phyloP scores from a whole-genome alignment of 345 rosid genomes.

The Lepidium sativum region DNA sequence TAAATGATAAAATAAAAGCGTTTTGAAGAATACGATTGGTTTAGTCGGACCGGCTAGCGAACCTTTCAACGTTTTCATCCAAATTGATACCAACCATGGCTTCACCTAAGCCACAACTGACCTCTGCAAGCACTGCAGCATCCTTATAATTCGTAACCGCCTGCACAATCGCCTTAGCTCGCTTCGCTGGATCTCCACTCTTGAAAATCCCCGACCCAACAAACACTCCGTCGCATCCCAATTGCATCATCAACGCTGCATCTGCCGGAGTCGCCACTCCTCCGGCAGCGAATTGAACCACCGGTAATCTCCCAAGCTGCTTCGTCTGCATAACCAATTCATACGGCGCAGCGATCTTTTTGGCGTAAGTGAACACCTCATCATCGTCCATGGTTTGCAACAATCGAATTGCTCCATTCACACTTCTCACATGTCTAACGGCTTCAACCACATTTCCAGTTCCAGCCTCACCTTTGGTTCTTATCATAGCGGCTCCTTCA shows the following conservation, averaged over 20 bases:
- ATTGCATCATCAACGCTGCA: conserved; percentile 72
- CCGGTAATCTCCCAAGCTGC: conserved; percentile 62
- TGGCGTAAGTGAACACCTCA: conserved; percentile 62
- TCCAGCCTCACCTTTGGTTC: conserved; percentile 85
- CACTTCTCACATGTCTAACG: conserved; percentile 72
- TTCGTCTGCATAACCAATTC: conserved; percentile 66
- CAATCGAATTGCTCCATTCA: conserved; percentile 57
- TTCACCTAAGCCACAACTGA: conserved; percentile 63
- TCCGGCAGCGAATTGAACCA: conserved; percentile 65
- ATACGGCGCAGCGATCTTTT: conserved; percentile 56
- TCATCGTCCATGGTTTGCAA: conserved; percentile 69
- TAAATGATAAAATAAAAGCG: background rate
- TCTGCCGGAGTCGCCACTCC: conserved; percentile 77
- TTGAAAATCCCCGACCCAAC: conserved; percentile 68
- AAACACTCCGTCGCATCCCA: conserved; percentile 66
- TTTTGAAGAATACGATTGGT: background rate
- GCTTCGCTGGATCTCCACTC: conserved; percentile 54
- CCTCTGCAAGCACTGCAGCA: conserved; percentile 51
- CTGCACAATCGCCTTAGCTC: conserved; percentile 65
- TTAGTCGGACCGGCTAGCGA: conserved; percentile 49
- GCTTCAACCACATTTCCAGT: conserved; percentile 74
- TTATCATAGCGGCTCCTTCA: conserved; percentile 81
- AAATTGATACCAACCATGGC: conserved; percentile 68
- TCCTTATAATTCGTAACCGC: conserved; percentile 60
- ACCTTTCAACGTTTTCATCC: conserved; percentile 54